These are phyloP conservation scores for Tylopilus cervinicoccineus DNA, from an alignment of 768 basidiomycete species.

Conservation along the genomic window DNA sequence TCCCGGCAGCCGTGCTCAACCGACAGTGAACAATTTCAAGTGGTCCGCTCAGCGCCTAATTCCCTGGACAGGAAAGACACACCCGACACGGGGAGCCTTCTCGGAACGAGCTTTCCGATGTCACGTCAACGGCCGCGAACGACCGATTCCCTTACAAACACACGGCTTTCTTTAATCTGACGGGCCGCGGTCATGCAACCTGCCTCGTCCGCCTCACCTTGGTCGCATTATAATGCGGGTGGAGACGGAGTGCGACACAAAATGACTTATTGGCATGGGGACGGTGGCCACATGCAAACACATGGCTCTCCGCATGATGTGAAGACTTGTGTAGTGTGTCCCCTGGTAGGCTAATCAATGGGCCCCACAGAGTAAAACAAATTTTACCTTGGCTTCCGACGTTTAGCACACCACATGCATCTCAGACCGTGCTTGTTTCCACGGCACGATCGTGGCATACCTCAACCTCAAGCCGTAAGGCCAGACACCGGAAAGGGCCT, in stretches of 20 bases:
- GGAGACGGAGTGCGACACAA: slow-evolving; percentile 12
- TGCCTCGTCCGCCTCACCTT: slow-evolving; percentile 12
- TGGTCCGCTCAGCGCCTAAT: slow-evolving; percentile 10
- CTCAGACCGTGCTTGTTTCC: slow-evolving; percentile 1
- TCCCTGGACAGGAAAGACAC: slow-evolving; percentile 19
- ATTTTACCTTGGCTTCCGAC: neutral
- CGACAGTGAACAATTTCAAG: neutral
- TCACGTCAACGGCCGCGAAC: slow-evolving; percentile 6
- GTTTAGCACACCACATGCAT: neutral
- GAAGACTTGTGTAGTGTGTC: neutral
- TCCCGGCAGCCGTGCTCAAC: slow-evolving; percentile 13
- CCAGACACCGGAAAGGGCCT: slow-evolving; percentile 6
- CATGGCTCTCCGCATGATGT: neutral
- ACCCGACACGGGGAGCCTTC: slow-evolving; percentile 1
- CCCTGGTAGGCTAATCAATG: neutral
- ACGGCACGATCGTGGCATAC: slow-evolving; percentile 7
- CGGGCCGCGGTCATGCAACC: neutral
- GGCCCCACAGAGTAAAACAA: slow-evolving; percentile 2
- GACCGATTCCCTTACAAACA: neutral
- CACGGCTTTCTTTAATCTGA: neutral
- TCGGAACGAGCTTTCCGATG: slow-evolving; percentile 15
- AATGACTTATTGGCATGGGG: slow-evolving; percentile 15
- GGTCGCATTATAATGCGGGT: slow-evolving; percentile 8
- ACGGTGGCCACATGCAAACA: slow-evolving; percentile 9
- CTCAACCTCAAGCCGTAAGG: neutral